Conservation (phyloP, 139 green algal species). For the Coelastrella sp. region DNA sequence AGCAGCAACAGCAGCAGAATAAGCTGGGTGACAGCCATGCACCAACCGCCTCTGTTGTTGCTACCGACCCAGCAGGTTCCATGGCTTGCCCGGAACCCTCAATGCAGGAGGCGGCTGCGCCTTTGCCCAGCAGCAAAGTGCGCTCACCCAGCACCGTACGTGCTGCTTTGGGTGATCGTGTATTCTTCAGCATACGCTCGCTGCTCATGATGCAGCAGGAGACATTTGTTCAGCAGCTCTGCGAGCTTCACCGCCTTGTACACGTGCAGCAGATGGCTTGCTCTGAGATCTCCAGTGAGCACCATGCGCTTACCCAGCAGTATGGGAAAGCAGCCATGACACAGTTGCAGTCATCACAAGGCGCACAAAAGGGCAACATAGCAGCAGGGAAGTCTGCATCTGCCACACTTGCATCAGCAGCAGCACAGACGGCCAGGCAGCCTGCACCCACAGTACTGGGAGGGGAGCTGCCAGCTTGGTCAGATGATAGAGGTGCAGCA, state of each 20-base stretch:
- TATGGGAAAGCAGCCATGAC: not conserved
- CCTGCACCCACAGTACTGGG: not conserved
- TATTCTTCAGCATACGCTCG: slow-evolving; percentile 51
- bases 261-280: slow-evolving; percentile 52
- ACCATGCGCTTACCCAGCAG: not conserved
- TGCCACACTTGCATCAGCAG: not conserved
- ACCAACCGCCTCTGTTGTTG: not conserved
- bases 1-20: not conserved
- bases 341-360: slow-evolving; percentile 5
- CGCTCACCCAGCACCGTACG: slow-evolving; percentile 7
- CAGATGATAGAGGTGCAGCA: slow-evolving; percentile 26
- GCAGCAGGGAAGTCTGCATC: not conserved
- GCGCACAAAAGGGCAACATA: not conserved
- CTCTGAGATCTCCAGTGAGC: slow-evolving; percentile 29
- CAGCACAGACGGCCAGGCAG: not conserved
- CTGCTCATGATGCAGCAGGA: slow-evolving; percentile 63
- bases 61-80: not conserved
- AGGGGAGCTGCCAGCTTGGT: not conserved
- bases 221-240: slow-evolving; percentile 61
- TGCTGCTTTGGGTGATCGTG: slow-evolving; percentile 48
- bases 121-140: not conserved
- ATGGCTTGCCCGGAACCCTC: too few relatives aligned
- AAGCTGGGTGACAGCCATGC: not conserved
- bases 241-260: slow-evolving; percentile 63
- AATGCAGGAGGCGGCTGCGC: not conserved